Evolutionary conservation across 208 protist species (phyloP).

Genomic region (Trypanosomatidae sp.): DNA sequence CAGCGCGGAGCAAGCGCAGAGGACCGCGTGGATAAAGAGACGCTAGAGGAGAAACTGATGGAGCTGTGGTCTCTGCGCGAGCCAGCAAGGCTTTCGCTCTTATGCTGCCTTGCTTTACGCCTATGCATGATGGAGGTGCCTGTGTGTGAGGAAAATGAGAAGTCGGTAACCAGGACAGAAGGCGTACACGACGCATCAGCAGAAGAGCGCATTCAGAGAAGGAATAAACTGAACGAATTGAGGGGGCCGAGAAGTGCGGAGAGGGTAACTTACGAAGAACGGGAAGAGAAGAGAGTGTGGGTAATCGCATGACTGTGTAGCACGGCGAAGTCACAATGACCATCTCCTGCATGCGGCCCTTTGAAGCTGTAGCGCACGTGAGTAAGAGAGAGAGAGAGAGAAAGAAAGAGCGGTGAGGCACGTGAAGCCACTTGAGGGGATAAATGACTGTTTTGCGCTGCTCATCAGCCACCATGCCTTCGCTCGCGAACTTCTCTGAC

Average conservation of each 20-base stretch:
- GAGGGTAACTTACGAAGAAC: neutral
- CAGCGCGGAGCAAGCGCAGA: neutral
- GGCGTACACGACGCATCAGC: neutral
- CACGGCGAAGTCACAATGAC: neutral
- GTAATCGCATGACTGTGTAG: neutral
- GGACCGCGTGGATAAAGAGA: neutral
- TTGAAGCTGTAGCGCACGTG: neutral
- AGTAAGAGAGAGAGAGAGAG: neutral
- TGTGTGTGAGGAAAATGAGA: neutral
- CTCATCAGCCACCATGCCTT: neutral
- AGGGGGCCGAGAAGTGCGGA: neutral
- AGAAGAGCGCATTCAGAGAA: neutral
- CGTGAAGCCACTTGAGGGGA: neutral
- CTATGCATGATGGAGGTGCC: neutral
- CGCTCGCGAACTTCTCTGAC: neutral
- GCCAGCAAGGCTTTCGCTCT: neutral
- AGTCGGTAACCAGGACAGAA: too few species aligned
- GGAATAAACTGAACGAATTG: neutral
- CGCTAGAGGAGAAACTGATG: neutral
- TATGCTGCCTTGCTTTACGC: neutral
- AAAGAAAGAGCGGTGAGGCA: neutral
- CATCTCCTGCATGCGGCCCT: too few species aligned
- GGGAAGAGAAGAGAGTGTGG: conserved; percentile 5
- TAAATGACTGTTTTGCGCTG: neutral
- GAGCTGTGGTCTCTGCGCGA: neutral